Base-by-base conservation (phyloP, 73 alveolate genomes). In the Tetrahymena thermophila region DNA sequence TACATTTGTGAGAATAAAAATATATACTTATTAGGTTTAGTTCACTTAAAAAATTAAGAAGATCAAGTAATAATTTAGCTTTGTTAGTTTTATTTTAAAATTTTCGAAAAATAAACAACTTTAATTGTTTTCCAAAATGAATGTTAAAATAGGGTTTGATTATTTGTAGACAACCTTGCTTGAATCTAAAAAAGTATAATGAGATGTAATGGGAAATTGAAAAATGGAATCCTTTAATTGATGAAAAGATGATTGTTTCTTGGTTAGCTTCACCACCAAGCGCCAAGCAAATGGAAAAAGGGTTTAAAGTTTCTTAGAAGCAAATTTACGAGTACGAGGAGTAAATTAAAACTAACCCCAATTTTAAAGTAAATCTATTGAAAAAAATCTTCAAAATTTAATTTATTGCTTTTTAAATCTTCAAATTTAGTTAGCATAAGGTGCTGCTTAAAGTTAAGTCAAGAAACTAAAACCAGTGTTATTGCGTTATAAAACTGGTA, bases 201-300 rank as follows among this genome's bases (percentile, higher is more conserved):
- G 95, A 95, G 34, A 85, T 95, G 31, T 56, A 42, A 50, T 95
- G 97, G 97, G 97, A 95, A n/a, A 31, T 89, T 34, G 85, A 85
- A 56, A 89, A 95, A 21, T 95, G 40, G 93, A 71, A 95, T 35
- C 94, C 97, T 28, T 85, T 95, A 50, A 95, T 95, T 28, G 93
- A 43, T 28, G 95, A 95, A 56, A 95, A 95, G 42, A 43, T 94
- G 58, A 85, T 95, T 8, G 93, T 85, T 31, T 40, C 95, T 31
- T 95, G 97, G 97, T 44, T 95, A 43, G 71, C 94, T 34, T 50
- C 43, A 50, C 94, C 93, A 56, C 83, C 83, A 17, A 93, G 95
- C 10, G 95, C 84, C 9, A 95, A 89, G 89, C 17, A 85, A 50
- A 89, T 44, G 83, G 94, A 43, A 95, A 42, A 17, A 25, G 19